Base-by-base conservation (phyloP, 495 filamentous ascomycete genomes). In the Letharia columbiana region DNA sequence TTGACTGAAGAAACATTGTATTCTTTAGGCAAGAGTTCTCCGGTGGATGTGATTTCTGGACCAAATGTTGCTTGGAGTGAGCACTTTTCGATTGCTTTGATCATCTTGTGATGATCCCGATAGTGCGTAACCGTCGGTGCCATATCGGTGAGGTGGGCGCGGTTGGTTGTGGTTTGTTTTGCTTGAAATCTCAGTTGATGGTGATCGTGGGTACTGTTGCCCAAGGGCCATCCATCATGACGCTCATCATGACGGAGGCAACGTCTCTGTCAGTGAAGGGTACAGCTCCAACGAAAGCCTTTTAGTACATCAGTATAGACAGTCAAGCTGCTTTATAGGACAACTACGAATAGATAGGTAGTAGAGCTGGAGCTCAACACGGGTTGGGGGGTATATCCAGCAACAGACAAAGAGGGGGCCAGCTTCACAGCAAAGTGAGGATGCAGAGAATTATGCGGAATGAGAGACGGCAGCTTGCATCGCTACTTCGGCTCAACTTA, bases 1-100 rank as follows among this genome's bases (percentile, higher is more conserved):
- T n/a, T 37, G 15, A 37, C 33, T 10, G 33, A 37, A 5, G 33
- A 57, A 37, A 5, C 33, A 2, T 20, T 6, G 17, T 33, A 20
- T 37, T 39, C 10, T 17, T 57, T 57, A 4, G 33, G 33, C 8
- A 57, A 37, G 17, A 62, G 18, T 9, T 37, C 28, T 45, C 42
- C n/a, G 13, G 33, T 45, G n/a, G 44, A 37, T 50, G 31, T 49
- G 49, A 50, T 8, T 62, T 39, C 31, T 6, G 41, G 20, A 31
- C 23, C 61, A 62, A 45, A 62, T 8, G 28, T 39, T 2, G 1
- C 23, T 50, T 50, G 41, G 23, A 62, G 49, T 8, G 44, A 62
- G 23, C 23, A 62, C 9, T 49, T 49, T 49, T 62, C 49, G 31
- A 62, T 62, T 35, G 42, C 31, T 62, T 28, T 62, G 35, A 45